A percentile compares a stretch with the other conserved stretches of the same genome.
Conservation (phyloP, 192 early-diverging fungal genomes). For the Podila minutissima region DNA sequence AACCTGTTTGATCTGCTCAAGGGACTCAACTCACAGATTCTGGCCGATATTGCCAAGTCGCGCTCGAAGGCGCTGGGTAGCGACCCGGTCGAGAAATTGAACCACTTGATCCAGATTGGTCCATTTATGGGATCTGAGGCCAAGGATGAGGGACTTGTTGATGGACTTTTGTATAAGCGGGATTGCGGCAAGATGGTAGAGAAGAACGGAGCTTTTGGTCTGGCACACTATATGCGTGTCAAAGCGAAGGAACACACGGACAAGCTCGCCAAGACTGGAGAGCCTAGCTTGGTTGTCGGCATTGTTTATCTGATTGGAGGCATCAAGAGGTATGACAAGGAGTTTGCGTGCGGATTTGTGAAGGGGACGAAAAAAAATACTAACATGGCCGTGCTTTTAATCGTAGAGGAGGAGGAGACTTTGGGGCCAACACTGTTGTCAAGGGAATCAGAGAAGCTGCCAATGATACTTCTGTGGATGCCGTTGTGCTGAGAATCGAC, state of each 20-base stretch:
- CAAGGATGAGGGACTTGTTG: slow-evolving; percentile 61
- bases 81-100: slow-evolving; percentile 52
- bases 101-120: slow-evolving; percentile 63
- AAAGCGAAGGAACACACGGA: slow-evolving; percentile 39
- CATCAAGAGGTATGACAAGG: slow-evolving; percentile 56
- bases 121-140: slow-evolving; percentile 63
- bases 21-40: slow-evolving; percentile 64
- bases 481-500: slow-evolving; percentile 76
- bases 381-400: not conserved
- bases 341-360: not conserved
- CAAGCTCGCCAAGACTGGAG: slow-evolving; percentile 27
- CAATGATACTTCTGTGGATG: slow-evolving; percentile 60
- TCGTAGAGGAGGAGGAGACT: slow-evolving; percentile 39
- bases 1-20: slow-evolving; percentile 63
- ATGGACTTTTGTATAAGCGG: slow-evolving; percentile 59
- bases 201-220: slow-evolving; percentile 34
- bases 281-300: slow-evolving; percentile 63
- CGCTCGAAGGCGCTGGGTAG: slow-evolving; percentile 41
- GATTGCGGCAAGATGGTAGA: slow-evolving; percentile 53
- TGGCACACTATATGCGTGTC: slow-evolving; percentile 46
- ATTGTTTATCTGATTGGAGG: slow-evolving; percentile 69
- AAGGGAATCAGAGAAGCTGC: slow-evolving; percentile 64
- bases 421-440: slow-evolving; percentile 58
- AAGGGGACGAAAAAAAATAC: not conserved
- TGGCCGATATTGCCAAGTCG: slow-evolving; percentile 59